phyloP scores from a whole-genome alignment of 169 alveolate genomes.

The Eimeria sp. region DNA sequence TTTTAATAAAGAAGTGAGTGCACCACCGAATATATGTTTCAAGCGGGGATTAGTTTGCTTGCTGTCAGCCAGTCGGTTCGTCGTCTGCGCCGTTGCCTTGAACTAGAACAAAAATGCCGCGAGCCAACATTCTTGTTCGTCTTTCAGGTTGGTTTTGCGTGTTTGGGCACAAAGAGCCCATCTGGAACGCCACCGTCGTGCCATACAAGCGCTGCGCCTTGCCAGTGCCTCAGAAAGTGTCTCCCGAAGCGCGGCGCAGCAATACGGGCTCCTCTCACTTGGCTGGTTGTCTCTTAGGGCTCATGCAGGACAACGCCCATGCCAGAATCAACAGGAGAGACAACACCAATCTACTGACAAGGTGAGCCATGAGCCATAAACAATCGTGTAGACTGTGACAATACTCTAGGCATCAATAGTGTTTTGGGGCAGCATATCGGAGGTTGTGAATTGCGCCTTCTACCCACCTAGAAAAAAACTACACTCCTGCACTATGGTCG shows the following conservation, averaged over 20 bases:
- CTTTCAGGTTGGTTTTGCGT: constrained; percentile 13
- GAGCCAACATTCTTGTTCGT: neutral
- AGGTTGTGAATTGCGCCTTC: neutral
- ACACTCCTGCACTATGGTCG: neutral
- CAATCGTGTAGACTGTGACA: neutral
- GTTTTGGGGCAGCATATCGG: neutral
- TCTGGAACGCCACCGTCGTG: constrained; percentile 42
- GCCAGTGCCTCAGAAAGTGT: neutral
- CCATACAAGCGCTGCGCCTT: neutral
- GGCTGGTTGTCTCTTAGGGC: constrained; percentile 31
- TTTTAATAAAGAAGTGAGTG: constrained; percentile 12
- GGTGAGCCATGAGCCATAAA: neutral
- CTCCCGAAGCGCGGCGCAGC: constrained; percentile 12
- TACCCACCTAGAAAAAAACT: neutral
- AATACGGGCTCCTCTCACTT: neutral
- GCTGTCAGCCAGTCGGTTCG: neutral
- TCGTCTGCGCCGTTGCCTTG: neutral
- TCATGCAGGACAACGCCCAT: neutral
- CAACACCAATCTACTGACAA: neutral
- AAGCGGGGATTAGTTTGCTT: neutral
- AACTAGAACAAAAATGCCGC: neutral
- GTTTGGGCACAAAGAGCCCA: constrained; percentile 39
- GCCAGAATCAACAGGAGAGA: constrained; percentile 4
- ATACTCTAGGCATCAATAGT: neutral
- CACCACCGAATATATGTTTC: neutral